Evolutionary conservation across 2,329 filamentous ascomycete genomes (phyloP).

Genomic region (Clarireedia monteithiana): DNA sequence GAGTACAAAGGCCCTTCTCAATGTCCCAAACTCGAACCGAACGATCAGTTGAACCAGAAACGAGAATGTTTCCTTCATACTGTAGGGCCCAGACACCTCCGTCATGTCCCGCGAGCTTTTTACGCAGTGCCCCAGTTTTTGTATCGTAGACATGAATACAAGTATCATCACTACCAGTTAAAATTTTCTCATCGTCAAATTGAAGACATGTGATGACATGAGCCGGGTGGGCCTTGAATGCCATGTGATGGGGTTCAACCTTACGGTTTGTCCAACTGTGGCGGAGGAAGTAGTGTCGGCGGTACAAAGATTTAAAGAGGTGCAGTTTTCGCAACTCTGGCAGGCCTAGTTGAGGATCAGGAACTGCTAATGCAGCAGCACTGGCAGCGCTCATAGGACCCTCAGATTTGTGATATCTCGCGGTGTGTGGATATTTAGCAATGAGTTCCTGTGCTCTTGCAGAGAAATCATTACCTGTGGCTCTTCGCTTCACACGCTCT

Average conservation of each 20-base stretch:
- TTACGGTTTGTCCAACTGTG: constrained; percentile 86
- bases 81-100: constrained; percentile 96
- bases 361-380: constrained; percentile 74
- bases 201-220: constrained; percentile 97
- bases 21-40: constrained; percentile 99
- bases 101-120: constrained; percentile 84
- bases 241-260: constrained; percentile 81
- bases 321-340: constrained; percentile 75
- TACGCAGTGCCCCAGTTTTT: constrained; percentile 79
- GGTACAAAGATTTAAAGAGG: constrained; percentile 93
- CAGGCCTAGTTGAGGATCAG: constrained; percentile 73
- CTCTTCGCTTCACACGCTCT: constrained; percentile 27
- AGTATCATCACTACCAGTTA: constrained; percentile 95
- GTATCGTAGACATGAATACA: constrained; percentile 98
- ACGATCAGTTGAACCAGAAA: constrained; percentile 92
- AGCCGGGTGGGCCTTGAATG: constrained; percentile 90
- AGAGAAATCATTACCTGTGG: constrained; percentile 21
- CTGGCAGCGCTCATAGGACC: constrained; percentile 82
- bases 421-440: constrained; percentile 16
- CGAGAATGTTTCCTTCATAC: constrained; percentile 89
- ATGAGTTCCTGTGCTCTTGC: constrained; percentile 21
- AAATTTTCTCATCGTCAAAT: constrained; percentile 95
- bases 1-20: constrained; percentile 82
- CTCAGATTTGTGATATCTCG: constrained; percentile 45
- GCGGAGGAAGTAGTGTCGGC: constrained; percentile 83